Evolutionary conservation across 116 monocot species (phyloP).

Genomic region (Phalaenopsis hybrid): DNA sequence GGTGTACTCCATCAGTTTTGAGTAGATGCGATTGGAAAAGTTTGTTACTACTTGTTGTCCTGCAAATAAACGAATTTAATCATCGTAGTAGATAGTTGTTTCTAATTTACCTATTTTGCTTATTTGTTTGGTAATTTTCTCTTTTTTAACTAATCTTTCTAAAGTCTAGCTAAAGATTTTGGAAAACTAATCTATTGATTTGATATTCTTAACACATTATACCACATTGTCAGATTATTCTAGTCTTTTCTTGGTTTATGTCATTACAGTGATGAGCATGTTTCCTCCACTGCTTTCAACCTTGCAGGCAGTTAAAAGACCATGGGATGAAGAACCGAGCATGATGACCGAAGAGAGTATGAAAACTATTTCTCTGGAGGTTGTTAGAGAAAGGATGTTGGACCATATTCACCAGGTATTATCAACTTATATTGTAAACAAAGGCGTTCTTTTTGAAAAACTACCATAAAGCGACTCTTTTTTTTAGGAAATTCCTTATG

Average conservation of each 20-base stretch:
- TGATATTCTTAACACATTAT: no score
- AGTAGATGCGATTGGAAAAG: no score
- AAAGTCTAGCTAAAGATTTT: no score
- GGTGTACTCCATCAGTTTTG: no score
- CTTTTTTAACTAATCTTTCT: no score
- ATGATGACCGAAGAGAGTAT: slow-evolving; percentile 80
- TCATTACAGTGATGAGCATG: neutral
- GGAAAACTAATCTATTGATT: no score
- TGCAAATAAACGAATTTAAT: no score
- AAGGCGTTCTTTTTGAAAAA: neutral
- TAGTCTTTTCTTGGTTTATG: neutral
- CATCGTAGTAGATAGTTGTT: no score
- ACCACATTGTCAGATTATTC: neutral
- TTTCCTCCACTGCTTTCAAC: neutral
- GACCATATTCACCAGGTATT: slow-evolving; percentile 90
- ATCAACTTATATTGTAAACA: slow-evolving; percentile 4
- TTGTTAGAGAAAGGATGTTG: slow-evolving; percentile 90
- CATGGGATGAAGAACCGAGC: slow-evolving; percentile 88
- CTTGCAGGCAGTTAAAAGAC: slow-evolving; percentile 70
- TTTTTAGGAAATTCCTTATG: slow-evolving; percentile 94
- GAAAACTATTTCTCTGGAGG: slow-evolving; percentile 92
- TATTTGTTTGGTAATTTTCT: no score
- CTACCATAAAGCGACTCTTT: neutral
- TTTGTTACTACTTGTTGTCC: no score
- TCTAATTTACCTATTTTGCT: no score